Evolutionary conservation across 2,329 filamentous ascomycete species (phyloP), one percentile per base, ranked within the genome.

Genomic region (Beauveria sp.): DNA sequence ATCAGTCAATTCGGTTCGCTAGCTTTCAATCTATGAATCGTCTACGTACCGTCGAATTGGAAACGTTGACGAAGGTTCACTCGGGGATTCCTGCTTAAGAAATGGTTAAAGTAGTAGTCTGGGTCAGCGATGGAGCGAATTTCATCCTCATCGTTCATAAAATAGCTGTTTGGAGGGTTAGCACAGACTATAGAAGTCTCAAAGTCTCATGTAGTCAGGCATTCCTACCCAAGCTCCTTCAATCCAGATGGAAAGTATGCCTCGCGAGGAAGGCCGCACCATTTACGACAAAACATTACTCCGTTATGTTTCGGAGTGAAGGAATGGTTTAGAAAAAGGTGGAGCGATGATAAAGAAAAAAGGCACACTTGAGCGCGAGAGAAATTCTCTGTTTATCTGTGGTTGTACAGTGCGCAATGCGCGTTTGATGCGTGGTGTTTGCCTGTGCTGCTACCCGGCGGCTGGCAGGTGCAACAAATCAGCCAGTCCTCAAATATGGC

Each of bases 61-160:
- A 89, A 89, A 20, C 87, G 82, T 68, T 91, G 90, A 22, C 88
- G 79, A 46, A 88, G 82, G 71, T 96, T 96, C 74, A 88, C 81
- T 43, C 91, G 86, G n/a, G 83, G 78, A 72, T 91, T 92, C 67
- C 84, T 86, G 70, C 83, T 88, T 58, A 89, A 73, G 71, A 86
- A 87, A 79, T 82, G 96, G 66, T 90, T 83, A 78, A 91, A 96
- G 70, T 86, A 87, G 65, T 82, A 78, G 30, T 87, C 80, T 0
- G 88, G 86, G 42, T 91, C 77, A 24, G 82, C 77, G 60, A 90
- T 87, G 63, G 80, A 86, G 53, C 89, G 86, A 64, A 96, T 83
- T 68, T 93, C 85, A 66, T 93, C 90, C 0, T 86, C 74, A 0
- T 86, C 80, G 66, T 90, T 92, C 74, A 96, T 74, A 71, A 90